Conservation (phyloP, 345 rosid species). For the Capsella bursapastoris region DNA sequence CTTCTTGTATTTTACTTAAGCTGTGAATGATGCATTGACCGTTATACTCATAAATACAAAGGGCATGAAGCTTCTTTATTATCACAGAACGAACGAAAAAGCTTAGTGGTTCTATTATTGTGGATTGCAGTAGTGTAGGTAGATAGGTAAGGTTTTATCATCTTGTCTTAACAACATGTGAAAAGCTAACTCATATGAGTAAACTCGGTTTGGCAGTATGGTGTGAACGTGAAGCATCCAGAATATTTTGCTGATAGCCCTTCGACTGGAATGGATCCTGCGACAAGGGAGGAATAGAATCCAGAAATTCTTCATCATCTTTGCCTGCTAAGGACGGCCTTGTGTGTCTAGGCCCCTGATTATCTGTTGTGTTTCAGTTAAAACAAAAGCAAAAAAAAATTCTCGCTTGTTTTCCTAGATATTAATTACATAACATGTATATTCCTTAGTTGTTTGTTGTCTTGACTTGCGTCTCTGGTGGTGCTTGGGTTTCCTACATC, state of each 20-base stretch:
- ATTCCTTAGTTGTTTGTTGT: slow-evolving; percentile 24
- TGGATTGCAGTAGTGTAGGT: slow-evolving; percentile 16
- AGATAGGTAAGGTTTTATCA: neutral
- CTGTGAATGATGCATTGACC: slow-evolving; percentile 17
- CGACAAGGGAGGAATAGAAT: slow-evolving; percentile 63
- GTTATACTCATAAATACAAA: neutral
- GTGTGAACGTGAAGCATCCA: slow-evolving; percentile 91
- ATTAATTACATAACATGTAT: slow-evolving; percentile 35
- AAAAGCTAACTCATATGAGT: slow-evolving; percentile 21
- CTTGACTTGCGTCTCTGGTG: slow-evolving; percentile 16
- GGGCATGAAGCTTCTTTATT: slow-evolving; percentile 7
- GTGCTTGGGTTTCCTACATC: slow-evolving; percentile 11
- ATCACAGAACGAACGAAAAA: neutral
- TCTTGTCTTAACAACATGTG: neutral
- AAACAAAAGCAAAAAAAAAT: slow-evolving; percentile 1
- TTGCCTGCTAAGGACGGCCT: neutral
- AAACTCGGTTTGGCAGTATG: slow-evolving; percentile 59
- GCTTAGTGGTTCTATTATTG: neutral
- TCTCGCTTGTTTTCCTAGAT: slow-evolving; percentile 9
- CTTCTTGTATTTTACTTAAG: slow-evolving; percentile 3
- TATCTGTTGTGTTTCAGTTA: slow-evolving; percentile 19
- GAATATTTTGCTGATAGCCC: slow-evolving; percentile 90
- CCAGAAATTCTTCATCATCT: slow-evolving; percentile 15
- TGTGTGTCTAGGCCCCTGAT: slow-evolving; percentile 12
- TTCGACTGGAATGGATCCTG: slow-evolving; percentile 67